These are phyloP conservation scores for Aspergillus sp. DNA, from an alignment of 2,329 filamentous ascomycete genomes.

Conservation along the genomic window DNA sequence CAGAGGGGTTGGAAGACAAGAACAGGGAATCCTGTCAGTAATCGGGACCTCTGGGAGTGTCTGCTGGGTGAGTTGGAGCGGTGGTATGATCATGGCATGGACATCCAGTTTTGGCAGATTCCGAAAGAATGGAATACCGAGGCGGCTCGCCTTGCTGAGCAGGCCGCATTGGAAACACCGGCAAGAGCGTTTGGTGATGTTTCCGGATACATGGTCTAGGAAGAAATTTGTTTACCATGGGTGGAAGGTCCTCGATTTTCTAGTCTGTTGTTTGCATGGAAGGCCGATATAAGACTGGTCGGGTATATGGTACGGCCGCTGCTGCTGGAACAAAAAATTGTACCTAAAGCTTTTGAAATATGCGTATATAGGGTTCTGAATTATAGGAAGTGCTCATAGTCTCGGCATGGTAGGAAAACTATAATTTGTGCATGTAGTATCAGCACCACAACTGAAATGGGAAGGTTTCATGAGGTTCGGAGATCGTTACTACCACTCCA, in stretches of 20 bases:
- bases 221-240: not conserved
- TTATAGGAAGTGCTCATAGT: too few species aligned
- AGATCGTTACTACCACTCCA: too few species aligned
- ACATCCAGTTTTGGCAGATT: slow-evolving; percentile 54
- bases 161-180: not conserved
- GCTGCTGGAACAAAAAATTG: too few species aligned
- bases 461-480: too few species aligned
- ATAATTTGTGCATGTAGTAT: too few species aligned
- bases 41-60: slow-evolving; percentile 56
- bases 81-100: slow-evolving; percentile 30
- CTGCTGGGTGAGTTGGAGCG: slow-evolving; percentile 48
- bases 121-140: slow-evolving; percentile 45
- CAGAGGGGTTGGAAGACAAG: slow-evolving; percentile 49
- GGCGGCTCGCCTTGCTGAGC: slow-evolving; percentile 38
- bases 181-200: not conserved
- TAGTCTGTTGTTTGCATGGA: not conserved
- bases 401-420: too few species aligned
- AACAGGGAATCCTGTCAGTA: slow-evolving; percentile 44
- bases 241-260: not conserved
- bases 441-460: too few species aligned
- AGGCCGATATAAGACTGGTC: not conserved
- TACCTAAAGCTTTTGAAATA: too few species aligned
- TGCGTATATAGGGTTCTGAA: too few species aligned
- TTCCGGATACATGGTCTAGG: not conserved
- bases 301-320: too few species aligned